phyloP scores from a whole-genome alignment of 345 rosid species.

The Gossypium longicalyx region DNA sequence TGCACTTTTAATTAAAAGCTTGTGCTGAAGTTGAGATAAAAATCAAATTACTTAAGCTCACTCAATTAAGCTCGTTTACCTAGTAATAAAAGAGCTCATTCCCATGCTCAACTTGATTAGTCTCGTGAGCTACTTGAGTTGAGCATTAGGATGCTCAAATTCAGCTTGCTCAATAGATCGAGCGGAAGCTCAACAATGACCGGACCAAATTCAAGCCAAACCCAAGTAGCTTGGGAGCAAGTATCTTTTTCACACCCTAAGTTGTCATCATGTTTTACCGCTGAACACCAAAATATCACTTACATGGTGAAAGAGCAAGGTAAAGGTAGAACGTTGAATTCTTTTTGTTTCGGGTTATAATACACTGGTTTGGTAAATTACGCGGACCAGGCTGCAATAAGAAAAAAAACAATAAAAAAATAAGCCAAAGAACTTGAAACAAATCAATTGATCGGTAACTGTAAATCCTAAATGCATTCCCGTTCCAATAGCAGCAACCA shows the following conservation, averaged over 20 bases:
- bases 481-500: neutral
- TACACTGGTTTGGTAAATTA: conserved; percentile 62
- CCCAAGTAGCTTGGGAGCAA: neutral
- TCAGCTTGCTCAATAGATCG: neutral
- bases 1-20: neutral
- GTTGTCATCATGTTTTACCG: neutral
- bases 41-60: neutral
- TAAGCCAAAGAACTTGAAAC: conserved; percentile 1
- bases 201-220: neutral
- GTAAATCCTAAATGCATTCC: neutral
- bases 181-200: neutral
- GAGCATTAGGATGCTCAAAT: neutral
- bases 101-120: neutral
- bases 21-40: neutral
- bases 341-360: conserved; percentile 71
- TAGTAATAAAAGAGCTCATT: neutral
- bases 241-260: neutral
- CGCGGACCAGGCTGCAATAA: conserved; percentile 43
- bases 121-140: neutral
- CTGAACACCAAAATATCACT: conserved; percentile 26
- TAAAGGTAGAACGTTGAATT: conserved; percentile 69
- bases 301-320: conserved; percentile 70
- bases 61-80: neutral
- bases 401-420: conserved; percentile 4
- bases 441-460: neutral